A percentile compares a stretch with the other conserved stretches of the same genome.
Evolutionary conservation across 495 filamentous ascomycete species (phyloP).

Genomic region (Filosporella fistucella): DNA sequence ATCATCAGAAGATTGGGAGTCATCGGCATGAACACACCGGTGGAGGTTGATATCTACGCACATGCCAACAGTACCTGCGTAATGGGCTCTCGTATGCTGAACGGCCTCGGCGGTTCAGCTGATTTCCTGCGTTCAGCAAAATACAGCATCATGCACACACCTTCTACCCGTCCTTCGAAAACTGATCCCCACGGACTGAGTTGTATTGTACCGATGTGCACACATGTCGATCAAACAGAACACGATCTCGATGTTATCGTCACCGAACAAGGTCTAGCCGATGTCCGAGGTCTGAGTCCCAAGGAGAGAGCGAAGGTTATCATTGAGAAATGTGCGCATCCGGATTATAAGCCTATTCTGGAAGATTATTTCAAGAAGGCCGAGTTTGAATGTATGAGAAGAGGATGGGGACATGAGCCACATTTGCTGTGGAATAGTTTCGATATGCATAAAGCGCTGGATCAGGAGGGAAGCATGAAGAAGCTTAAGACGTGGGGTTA

Average conservation of each 20-base stretch:
- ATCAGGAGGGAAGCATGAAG: slow-evolving; percentile 82
- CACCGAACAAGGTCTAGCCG: slow-evolving; percentile 82
- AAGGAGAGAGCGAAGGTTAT: slow-evolving; percentile 81
- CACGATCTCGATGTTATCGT: slow-evolving; percentile 86
- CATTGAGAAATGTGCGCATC: slow-evolving; percentile 85
- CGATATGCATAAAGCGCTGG: slow-evolving; percentile 82
- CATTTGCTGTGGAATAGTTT: slow-evolving; percentile 80
- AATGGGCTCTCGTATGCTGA: slow-evolving; percentile 88
- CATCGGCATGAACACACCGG: slow-evolving; percentile 94
- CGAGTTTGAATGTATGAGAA: slow-evolving; percentile 80
- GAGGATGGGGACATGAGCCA: slow-evolving; percentile 89
- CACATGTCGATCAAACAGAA: slow-evolving; percentile 90
- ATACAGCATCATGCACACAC: slow-evolving; percentile 94
- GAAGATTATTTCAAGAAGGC: slow-evolving; percentile 82
- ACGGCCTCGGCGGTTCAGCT: slow-evolving; percentile 83
- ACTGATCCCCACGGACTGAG: slow-evolving; percentile 76
- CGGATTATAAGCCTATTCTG: slow-evolving; percentile 78
- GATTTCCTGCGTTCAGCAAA: slow-evolving; percentile 84
- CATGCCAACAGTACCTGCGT: slow-evolving; percentile 91
- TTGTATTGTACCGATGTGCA: slow-evolving; percentile 91
- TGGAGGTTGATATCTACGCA: slow-evolving; percentile 92
- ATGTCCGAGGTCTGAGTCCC: slow-evolving; percentile 78
- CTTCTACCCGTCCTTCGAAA: slow-evolving; percentile 73
- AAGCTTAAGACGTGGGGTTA: slow-evolving; percentile 48
- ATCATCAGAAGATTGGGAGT: slow-evolving; percentile 86